phyloP scores from a whole-genome alignment of 1,139 yeast species.

The Sugiyamaella pinicola region DNA sequence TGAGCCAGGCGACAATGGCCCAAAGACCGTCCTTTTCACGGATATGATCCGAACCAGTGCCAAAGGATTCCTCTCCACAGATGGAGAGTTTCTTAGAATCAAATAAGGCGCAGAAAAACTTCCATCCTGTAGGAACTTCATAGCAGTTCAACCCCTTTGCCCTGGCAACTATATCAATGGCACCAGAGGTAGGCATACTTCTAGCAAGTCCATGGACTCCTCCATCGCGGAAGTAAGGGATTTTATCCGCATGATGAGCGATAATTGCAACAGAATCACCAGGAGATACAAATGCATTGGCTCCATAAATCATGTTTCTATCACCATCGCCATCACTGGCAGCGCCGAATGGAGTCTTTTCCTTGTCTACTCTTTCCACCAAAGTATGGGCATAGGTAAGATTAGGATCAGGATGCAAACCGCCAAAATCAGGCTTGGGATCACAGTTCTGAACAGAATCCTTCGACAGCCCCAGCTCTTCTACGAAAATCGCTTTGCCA shows the following conservation, averaged over 20 bases:
- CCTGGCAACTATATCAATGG: constrained; percentile 88
- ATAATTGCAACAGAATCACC: constrained; percentile 98
- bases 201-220: constrained; percentile 96
- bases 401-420: constrained; percentile 97
- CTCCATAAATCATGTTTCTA: constrained; percentile 97
- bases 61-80: constrained; percentile 98
- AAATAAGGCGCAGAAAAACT: constrained; percentile 92
- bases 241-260: constrained; percentile 85
- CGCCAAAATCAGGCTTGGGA: constrained; percentile 92
- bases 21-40: constrained; percentile 98
- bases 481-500: constrained; percentile 79
- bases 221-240: constrained; percentile 84
- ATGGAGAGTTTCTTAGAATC: constrained; percentile 91
- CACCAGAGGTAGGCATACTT: constrained; percentile 97
- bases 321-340: constrained; percentile 99
- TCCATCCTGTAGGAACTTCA: constrained; percentile 99
- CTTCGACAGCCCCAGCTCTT: constrained; percentile 77
- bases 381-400: constrained; percentile 89
- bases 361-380: constrained; percentile 79
- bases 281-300: constrained; percentile 93
- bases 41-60: constrained; percentile 96
- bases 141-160: constrained; percentile 72
- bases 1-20: constrained; percentile 98
- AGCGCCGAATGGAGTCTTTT: constrained; percentile 89
- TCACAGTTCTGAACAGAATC: constrained; percentile 72